Evolutionary conservation across 139 green algal species (phyloP), one percentile per base, ranked within the genome.

Genomic region (Protoeuglena noctilucae): DNA sequence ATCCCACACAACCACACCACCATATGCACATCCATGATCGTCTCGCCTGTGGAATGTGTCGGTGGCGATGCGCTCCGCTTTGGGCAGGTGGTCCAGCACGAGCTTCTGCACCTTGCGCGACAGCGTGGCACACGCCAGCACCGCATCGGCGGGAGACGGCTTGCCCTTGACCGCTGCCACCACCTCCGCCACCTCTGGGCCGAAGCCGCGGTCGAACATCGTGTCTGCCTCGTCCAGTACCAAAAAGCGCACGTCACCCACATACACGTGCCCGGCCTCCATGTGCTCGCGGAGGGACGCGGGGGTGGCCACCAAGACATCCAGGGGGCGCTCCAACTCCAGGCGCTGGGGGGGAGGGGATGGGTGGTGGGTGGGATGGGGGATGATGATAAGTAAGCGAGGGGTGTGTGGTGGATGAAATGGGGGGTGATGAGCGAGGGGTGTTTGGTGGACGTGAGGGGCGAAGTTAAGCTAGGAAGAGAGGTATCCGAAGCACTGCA

Each of bases 211-310:
- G 58, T 92, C 86, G 56, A 97, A 87, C 70, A 98, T 87, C 28
- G 90, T 98, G 77, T 98, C 90, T 0, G 90, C 90, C 66, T 98
- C 90, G 65, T 98, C 90, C 23, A 98, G 62, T 3, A 96, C 85
- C 49, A 66, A 49, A 43, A 66, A 66, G 34, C 61, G 63, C 12
- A 96, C 76, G 63, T 95, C 86, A 3, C 82, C 73, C 45, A 82
- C 81, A 48, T 68, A 86, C 46, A 96, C 54, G 56, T 86, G 69
- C n/a, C 79, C 75, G 40, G 81, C 78, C 29, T 78, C 52, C 16
- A 77, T 56, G 55, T 93, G 81, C 67, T 93, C 77, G 63, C 89
- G 60, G 46, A 96, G 64, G 23, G 74, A 67, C 26, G 74, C 73
- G 3, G 88, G 88, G 2, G 88, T 96, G 40, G 68, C 80, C 39